A percentile compares a stretch with the other conserved stretches of the same genome.
Evolutionary conservation across 495 filamentous ascomycete genomes (phyloP).

Genomic region (Hypoxylon lienhwacheense): DNA sequence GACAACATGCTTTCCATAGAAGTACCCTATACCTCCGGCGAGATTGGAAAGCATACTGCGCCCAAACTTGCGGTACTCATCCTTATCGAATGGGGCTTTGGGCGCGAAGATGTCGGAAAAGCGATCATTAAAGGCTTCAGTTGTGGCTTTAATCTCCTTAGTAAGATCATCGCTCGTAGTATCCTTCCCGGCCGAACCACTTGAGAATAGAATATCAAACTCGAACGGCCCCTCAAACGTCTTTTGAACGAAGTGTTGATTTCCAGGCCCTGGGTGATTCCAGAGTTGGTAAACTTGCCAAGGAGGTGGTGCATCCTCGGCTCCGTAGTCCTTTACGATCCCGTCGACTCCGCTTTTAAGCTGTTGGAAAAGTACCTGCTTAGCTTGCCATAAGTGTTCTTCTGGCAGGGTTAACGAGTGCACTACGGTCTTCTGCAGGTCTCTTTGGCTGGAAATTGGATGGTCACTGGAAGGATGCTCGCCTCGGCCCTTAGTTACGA

Average conservation of each 20-base stretch:
- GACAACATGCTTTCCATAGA: slow-evolving; percentile 81
- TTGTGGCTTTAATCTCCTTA: slow-evolving; percentile 64
- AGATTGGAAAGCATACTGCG: slow-evolving; percentile 93
- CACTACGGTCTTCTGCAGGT: slow-evolving; percentile 76
- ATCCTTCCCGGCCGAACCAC: slow-evolving; percentile 66
- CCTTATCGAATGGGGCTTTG: slow-evolving; percentile 70
- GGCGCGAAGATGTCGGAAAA: slow-evolving; percentile 75
- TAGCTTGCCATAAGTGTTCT: slow-evolving; percentile 82
- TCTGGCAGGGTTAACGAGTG: slow-evolving; percentile 67
- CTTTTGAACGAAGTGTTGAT: slow-evolving; percentile 89
- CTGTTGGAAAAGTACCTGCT: slow-evolving; percentile 74
- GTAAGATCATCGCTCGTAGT: slow-evolving; percentile 66
- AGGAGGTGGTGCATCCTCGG: slow-evolving; percentile 74
- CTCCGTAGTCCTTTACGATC: slow-evolving; percentile 66
- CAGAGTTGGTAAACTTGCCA: slow-evolving; percentile 81
- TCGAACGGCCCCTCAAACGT: slow-evolving; percentile 88
- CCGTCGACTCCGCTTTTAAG: slow-evolving; percentile 76
- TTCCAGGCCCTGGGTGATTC: slow-evolving; percentile 70
- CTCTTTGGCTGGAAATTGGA: slow-evolving; percentile 61
- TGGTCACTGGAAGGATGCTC: slow-evolving; percentile 63
- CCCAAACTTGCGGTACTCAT: slow-evolving; percentile 77
- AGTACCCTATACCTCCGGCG: slow-evolving; percentile 92
- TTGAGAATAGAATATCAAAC: slow-evolving; percentile 92
- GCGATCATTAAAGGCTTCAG: slow-evolving; percentile 68
- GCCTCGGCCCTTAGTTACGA: slow-evolving; percentile 70